Base-by-base conservation (phyloP, 164 flowering plant genomes). In the Magnolia officinalis region DNA sequence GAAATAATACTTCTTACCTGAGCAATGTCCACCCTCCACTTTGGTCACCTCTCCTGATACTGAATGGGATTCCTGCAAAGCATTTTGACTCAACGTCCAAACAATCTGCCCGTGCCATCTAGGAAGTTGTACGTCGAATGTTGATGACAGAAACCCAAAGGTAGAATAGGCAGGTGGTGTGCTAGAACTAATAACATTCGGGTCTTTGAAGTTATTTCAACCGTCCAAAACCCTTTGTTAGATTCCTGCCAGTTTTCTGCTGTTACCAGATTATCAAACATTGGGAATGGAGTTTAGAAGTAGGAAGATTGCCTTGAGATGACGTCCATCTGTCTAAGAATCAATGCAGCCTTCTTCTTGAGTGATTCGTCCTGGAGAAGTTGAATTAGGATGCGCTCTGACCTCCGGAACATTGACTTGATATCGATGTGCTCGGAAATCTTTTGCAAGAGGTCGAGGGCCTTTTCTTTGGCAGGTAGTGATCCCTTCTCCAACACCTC, bases 281-380 rank as follows among this genome's bases (percentile, higher is more conserved):
- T 8, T 69, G n/a, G 21, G 59, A 50, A n/a, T 8, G 59, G 20
- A 59, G 23, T 29, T 73, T 45, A 78, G 77, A 78, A 81, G 72
- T 75, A 81, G n/a, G 84, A 79, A 50, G 84, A 82, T 63, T 79
- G 81, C 51, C 71, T 76, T 64, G 79, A 79, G 52, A 82, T 75
- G 75, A 79, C 58, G 26, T 78, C 80, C 83, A 81, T 78, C 66
- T 75, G 79, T 21, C 72, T 73, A 55, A 81, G 83, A 68, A 78
- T 77, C 72, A 71, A 24, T 29, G 79, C 84, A 71, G 73, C 81
- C 51, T 76, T 82, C 77, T 77, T 76, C 71, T 76, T 82, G 50
- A 82, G 81, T 49, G 73, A 37, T 16, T 82, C 78, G n/a, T 82
- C 81, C 1, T 69, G 49, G 49, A 82, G 81, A 71, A 82, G 81